Conservation (phyloP, 371 early-diverging fungal species). For the Sporodiniella umbellata region DNA sequence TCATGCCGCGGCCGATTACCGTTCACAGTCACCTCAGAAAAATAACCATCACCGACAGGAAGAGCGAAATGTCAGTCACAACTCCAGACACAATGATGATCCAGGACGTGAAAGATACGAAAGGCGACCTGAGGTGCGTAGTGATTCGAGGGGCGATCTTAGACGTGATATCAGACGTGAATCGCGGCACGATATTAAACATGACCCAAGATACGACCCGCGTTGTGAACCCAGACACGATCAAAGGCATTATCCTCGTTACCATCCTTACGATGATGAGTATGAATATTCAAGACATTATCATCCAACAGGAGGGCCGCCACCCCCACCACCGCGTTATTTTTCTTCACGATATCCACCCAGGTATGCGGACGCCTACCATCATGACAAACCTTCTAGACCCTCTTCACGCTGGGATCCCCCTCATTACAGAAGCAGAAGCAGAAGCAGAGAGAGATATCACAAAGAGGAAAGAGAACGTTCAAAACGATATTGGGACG, state of each 20-base stretch:
- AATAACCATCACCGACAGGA: conserved; percentile 2
- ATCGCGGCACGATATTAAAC: no score
- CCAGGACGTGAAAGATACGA: no score
- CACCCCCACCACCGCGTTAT: conserved; percentile 24
- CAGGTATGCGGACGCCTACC: conserved; percentile 21
- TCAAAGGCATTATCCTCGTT: conserved; percentile 5
- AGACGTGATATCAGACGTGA: no score
- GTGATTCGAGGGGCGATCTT: conserved; percentile 4
- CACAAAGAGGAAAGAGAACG: conserved; percentile 11
- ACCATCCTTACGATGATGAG: conserved; percentile 22
- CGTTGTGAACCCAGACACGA: no score
- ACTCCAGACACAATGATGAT: no score
- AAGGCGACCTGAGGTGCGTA: no score
- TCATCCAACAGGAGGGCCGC: conserved; percentile 18
- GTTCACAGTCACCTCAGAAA: conserved; percentile 1
- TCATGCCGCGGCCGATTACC: no score
- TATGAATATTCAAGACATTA: conserved; percentile 26
- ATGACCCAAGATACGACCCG: no score
- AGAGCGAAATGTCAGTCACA: neutral
- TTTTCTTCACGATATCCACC: conserved; percentile 34
- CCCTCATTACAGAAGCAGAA: conserved; percentile 32
- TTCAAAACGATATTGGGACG: conserved; percentile 5
- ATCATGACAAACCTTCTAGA: conserved; percentile 5
- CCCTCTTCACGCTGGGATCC: conserved; percentile 41
- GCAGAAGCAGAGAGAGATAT: conserved; percentile 27